Conservation (phyloP, 306 rosid species). For the Ammopiptanthus mongolicus region DNA sequence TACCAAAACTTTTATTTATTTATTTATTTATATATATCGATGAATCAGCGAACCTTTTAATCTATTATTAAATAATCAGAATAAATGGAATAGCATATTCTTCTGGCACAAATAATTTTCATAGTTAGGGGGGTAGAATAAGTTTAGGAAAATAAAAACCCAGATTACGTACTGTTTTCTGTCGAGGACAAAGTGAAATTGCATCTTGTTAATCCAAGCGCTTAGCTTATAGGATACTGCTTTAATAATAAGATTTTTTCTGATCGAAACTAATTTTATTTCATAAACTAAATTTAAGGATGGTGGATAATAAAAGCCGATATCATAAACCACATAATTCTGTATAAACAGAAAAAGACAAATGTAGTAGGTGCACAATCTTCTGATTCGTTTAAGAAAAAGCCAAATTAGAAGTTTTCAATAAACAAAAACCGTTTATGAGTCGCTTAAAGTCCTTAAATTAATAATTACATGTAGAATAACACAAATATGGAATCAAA, state of each 20-base stretch:
- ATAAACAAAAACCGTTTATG: not conserved
- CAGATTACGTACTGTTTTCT: not conserved
- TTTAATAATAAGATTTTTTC: not conserved
- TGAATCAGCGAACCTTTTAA: not conserved
- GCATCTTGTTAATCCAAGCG: not conserved
- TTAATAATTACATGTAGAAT: not conserved
- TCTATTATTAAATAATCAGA: not conserved
- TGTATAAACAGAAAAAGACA: not conserved
- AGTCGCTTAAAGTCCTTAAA: not conserved
- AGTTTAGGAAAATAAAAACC: not conserved
- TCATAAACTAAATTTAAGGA: not conserved
- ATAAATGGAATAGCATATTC: not conserved
- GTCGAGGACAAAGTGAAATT: not conserved
- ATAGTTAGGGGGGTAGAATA: not conserved
- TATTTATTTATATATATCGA: not conserved
- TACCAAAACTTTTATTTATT: not conserved
- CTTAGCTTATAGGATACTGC: too few relatives aligned
- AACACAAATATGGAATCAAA: constrained; percentile 24
- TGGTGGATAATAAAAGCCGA: not conserved
- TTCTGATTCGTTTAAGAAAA: not conserved
- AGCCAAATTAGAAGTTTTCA: not conserved
- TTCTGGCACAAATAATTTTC: not conserved
- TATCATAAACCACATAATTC: not conserved
- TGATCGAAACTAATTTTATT: not conserved
- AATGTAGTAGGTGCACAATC: not conserved